phyloP scores from a whole-genome alignment of 2,329 filamentous ascomycete genomes.

The Xylariaceae sp. region DNA sequence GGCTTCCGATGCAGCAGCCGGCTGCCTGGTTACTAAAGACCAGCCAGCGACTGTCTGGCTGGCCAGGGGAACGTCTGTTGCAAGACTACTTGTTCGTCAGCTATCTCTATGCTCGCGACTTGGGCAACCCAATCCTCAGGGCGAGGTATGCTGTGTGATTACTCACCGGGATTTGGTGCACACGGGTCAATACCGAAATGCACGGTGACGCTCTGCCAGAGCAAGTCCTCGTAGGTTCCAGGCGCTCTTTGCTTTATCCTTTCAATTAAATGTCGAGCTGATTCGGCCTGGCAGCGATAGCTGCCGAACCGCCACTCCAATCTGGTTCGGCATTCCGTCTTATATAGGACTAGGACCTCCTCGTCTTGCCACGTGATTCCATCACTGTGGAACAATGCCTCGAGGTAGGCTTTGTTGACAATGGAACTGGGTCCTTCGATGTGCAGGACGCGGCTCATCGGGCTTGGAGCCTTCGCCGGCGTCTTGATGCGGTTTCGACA shows the following conservation, averaged over 20 bases:
- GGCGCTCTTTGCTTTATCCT: constrained; percentile 8
- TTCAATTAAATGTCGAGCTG: constrained; percentile 31
- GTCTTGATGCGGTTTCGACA: constrained; percentile 48
- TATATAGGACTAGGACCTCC: constrained; percentile 33
- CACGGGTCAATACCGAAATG: constrained; percentile 23
- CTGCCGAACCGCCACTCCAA: constrained; percentile 53
- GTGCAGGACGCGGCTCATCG: constrained; percentile 46
- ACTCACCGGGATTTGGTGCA: constrained; percentile 6
- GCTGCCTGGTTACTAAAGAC: too few relatives aligned
- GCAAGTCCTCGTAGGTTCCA: not conserved
- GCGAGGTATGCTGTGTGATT: not conserved
- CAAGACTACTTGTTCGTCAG: constrained; percentile 1
- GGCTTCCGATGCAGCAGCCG: too few relatives aligned
- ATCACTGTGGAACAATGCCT: constrained; percentile 39
- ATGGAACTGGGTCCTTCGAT: constrained; percentile 43
- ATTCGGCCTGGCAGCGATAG: constrained; percentile 52
- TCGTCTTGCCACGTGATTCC: constrained; percentile 47
- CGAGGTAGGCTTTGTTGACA: constrained; percentile 42
- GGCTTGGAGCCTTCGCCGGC: constrained; percentile 26
- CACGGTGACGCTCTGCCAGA: constrained; percentile 18
- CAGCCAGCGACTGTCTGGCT: too few relatives aligned
- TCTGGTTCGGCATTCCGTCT: constrained; percentile 24
- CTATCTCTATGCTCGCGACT: not conserved
- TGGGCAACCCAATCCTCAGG: not conserved
- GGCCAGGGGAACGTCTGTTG: not conserved